Percentiles rank a stretch among this genome's conserved stretches.
These are phyloP conservation scores for Clarireedia monteithiana DNA, from an alignment of 2,329 filamentous ascomycete genomes.

Conservation along the genomic window DNA sequence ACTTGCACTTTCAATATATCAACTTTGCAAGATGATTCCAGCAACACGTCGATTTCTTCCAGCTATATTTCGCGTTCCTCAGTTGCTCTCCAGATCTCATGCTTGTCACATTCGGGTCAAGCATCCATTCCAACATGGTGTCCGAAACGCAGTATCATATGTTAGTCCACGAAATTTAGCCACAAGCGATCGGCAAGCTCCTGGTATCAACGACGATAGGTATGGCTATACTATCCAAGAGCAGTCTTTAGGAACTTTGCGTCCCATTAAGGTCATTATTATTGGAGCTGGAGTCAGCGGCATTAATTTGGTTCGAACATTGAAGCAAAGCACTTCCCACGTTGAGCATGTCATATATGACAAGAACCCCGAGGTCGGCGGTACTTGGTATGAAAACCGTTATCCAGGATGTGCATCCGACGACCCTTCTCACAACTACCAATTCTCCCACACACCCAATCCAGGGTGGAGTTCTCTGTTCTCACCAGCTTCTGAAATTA, in stretches of 20 bases:
- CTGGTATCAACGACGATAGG: neutral
- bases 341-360: constrained; percentile 46
- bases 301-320: constrained; percentile 38
- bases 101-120: neutral
- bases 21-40: too few relatives aligned
- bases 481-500: constrained; percentile 46
- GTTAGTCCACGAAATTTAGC: too few relatives aligned
- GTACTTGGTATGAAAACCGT: constrained; percentile 51
- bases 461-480: constrained; percentile 52
- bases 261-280: constrained; percentile 28
- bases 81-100: too few relatives aligned
- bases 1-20: too few relatives aligned
- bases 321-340: constrained; percentile 34
- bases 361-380: constrained; percentile 47
- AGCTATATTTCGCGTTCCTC: too few relatives aligned
- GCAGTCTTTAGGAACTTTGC: constrained; percentile 11
- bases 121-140: neutral
- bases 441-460: constrained; percentile 54
- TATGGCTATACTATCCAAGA: constrained; percentile 3
- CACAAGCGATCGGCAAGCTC: neutral
- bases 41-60: too few relatives aligned
- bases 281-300: constrained; percentile 42
- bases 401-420: constrained; percentile 52
- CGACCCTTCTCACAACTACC: constrained; percentile 50
- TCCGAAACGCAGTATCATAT: neutral